Conservation (phyloP, 169 alveolate species). For the Pseudocohnilembus persalinus region DNA sequence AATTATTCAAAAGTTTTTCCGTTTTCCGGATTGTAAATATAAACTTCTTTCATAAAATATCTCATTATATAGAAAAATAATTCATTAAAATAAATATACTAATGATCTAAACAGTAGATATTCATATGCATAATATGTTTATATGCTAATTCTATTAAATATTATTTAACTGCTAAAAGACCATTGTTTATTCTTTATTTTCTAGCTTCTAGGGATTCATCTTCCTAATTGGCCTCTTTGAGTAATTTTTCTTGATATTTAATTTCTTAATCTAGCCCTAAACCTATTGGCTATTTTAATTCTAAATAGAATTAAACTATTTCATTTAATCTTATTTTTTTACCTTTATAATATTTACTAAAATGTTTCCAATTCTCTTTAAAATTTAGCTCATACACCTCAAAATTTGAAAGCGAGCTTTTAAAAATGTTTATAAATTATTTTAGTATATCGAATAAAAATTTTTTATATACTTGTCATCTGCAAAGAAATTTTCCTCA, state of each 20-base stretch:
- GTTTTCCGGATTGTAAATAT: not conserved
- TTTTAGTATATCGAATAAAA: not conserved
- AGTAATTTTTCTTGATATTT: not conserved
- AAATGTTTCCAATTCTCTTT: conserved; percentile 1
- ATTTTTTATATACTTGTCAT: conserved; percentile 8
- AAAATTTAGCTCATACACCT: conserved; percentile 4
- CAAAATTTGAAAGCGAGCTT: not conserved
- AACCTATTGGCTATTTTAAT: not conserved
- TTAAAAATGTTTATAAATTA: too few relatives aligned
- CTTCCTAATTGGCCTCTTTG: not conserved
- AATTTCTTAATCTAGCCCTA: not conserved
- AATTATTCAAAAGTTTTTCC: not conserved
- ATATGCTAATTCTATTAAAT: conserved; percentile 4
- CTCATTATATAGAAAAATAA: conserved; percentile 13
- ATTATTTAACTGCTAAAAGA: not conserved
- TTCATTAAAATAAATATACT: conserved; percentile 9
- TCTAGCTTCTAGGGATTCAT: not conserved
- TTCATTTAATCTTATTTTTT: not conserved
- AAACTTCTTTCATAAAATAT: not conserved
- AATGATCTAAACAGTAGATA: conserved; percentile 12
- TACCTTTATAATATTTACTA: conserved; percentile 1
- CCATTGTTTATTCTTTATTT: not conserved
- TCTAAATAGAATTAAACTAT: not conserved
- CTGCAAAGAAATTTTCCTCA: conserved; percentile 36
- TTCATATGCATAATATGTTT: conserved; percentile 28